Percentiles rank a stretch among this genome's conserved stretches.
Conservation (phyloP, 2,329 filamentous ascomycete genomes). For the Ophiognomonia clavigignenti-juglandacearum region DNA sequence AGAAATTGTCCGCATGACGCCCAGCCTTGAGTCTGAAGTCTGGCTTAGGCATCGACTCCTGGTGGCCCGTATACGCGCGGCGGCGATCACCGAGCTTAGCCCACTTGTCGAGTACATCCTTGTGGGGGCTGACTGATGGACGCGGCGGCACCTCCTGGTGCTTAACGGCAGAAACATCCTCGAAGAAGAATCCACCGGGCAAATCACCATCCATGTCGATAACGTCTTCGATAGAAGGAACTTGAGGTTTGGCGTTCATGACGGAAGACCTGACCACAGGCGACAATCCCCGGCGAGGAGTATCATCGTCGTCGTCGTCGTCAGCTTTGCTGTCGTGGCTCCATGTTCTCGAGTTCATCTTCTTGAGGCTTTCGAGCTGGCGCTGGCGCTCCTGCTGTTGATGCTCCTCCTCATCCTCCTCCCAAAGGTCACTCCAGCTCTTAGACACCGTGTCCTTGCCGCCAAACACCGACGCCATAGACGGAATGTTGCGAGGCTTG, state of each 20-base stretch:
- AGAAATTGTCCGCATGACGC: constrained; percentile 36
- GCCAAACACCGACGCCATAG: constrained; percentile 77
- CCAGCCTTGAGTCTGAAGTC: constrained; percentile 38
- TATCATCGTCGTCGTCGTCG: constrained; percentile 38
- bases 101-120: constrained; percentile 73
- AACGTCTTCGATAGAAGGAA: constrained; percentile 31
- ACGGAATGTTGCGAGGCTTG: constrained; percentile 63
- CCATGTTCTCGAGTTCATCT: constrained; percentile 71
- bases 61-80: constrained; percentile 56
- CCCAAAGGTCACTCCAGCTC: constrained; percentile 99
- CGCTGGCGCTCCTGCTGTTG: constrained; percentile 59
- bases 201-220: constrained; percentile 59
- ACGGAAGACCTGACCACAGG: constrained; percentile 36
- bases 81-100: constrained; percentile 79
- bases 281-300: constrained; percentile 37
- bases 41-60: constrained; percentile 39
- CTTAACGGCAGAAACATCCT: constrained; percentile 50
- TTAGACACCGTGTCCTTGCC: constrained; percentile 80
- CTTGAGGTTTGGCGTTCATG: constrained; percentile 32
- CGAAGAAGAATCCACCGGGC: constrained; percentile 68
- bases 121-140: constrained; percentile 65
- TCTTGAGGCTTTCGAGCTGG: constrained; percentile 55
- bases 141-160: constrained; percentile 31
- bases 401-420: constrained; percentile 79
- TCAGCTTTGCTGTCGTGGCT: constrained; percentile 65